phyloP scores from a whole-genome alignment of 495 filamentous ascomycete genomes.

The Diplogelasinospora grovesii region DNA sequence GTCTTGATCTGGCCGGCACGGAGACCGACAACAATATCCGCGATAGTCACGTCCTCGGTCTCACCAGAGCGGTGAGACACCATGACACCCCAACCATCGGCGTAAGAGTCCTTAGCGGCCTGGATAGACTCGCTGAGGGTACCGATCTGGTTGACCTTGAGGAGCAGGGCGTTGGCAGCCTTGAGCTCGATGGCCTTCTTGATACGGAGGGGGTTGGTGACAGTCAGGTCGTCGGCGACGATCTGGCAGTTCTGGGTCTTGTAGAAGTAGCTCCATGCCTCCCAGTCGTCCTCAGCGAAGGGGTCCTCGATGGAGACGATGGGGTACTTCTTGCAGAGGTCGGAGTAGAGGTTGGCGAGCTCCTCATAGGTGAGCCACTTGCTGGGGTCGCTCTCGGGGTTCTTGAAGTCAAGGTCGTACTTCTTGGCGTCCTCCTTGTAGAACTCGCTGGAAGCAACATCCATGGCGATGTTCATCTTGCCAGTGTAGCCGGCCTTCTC shows the following conservation, averaged over 20 bases:
- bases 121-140: conserved; percentile 98
- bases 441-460: conserved; percentile 98
- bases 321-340: conserved; percentile 87
- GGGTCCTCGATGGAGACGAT: conserved; percentile 78
- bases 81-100: conserved; percentile 98
- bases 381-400: conserved; percentile 80
- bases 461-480: conserved; percentile 95
- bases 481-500: conserved; percentile 92
- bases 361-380: conserved; percentile 99
- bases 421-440: conserved; percentile 97
- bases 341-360: conserved; percentile 88
- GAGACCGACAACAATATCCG: conserved; percentile 94
- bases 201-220: conserved; percentile 98
- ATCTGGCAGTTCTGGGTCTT: conserved; percentile 98
- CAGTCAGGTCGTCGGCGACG: conserved; percentile 85
- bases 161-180: conserved; percentile 92
- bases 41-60: conserved; percentile 99
- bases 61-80: conserved; percentile 98
- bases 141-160: conserved; percentile 99
- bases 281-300: conserved; percentile 73
- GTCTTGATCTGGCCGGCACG: conserved; percentile 99
- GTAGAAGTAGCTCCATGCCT: conserved; percentile 99
- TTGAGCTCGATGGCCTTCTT: conserved; percentile 99
- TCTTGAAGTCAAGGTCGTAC: conserved; percentile 99
- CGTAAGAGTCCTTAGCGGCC: conserved; percentile 98